Percentiles rank a stretch among this genome's conserved stretches.
Conservation (phyloP, 1,284 basidiomycete genomes). For the Phylloporus sp. region DNA sequence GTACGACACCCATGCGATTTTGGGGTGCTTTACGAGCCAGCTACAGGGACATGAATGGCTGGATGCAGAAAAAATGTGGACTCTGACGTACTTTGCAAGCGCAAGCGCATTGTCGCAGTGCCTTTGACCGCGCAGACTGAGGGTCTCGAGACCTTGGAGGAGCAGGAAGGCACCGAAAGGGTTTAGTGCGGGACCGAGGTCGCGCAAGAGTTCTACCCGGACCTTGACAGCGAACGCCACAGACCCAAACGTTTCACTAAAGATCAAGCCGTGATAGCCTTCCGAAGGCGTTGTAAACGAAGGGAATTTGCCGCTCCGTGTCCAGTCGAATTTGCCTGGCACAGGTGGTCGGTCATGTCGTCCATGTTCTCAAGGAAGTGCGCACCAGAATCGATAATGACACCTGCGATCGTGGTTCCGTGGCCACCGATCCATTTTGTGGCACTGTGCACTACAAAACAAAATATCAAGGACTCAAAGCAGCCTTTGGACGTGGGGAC, state of each 20-base stretch:
- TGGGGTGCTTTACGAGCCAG: conserved; percentile 73
- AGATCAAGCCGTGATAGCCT: conserved; percentile 82
- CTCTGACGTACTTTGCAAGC: conserved; percentile 70
- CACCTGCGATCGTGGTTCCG: conserved; percentile 86
- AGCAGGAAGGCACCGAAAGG: conserved; percentile 84
- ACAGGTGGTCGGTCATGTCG: neutral
- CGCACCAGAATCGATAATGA: conserved; percentile 77
- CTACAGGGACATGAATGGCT: conserved; percentile 32
- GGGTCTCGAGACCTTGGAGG: conserved; percentile 87
- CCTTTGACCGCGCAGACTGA: conserved; percentile 78
- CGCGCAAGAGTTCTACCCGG: conserved; percentile 76
- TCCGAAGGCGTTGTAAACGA: conserved; percentile 82
- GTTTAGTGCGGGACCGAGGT: conserved; percentile 77
- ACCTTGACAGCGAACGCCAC: conserved; percentile 78
- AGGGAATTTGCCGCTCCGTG: conserved; percentile 77
- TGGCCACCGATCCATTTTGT: conserved; percentile 94
- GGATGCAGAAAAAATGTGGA: too few species aligned
- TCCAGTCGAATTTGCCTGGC: conserved; percentile 85
- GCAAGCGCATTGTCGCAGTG: conserved; percentile 78
- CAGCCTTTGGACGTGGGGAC: conserved; percentile 21
- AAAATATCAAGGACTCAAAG: neutral
- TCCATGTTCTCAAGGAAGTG: neutral
- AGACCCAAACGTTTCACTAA: conserved; percentile 76
- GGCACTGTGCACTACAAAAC: conserved; percentile 73
- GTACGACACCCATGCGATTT: conserved; percentile 84